A percentile compares a stretch with the other conserved stretches of the same genome.
Evolutionary conservation across 305 asterid species (phyloP).

Genomic region (Nicotiana rustica): DNA sequence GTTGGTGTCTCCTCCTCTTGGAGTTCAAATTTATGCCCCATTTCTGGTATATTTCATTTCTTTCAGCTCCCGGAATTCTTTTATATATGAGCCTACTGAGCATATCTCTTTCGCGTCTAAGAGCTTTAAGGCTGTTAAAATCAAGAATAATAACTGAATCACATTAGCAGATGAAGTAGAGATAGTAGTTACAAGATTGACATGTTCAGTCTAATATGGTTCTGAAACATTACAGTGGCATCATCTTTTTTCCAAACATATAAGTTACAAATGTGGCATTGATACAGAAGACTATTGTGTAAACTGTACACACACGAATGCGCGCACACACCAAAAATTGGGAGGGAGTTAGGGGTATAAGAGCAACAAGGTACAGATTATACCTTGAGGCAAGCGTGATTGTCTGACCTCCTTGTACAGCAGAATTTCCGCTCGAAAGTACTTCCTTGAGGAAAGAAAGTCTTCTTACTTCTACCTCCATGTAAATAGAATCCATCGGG

Average conservation of each 20-base stretch:
- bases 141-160: slow-evolving; percentile 19
- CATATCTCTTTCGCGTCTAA: slow-evolving; percentile 70
- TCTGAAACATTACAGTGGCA: background rate
- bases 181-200: slow-evolving; percentile 1
- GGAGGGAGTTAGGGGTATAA: background rate
- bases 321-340: background rate
- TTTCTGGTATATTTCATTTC: slow-evolving; percentile 55
- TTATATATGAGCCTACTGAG: slow-evolving; percentile 67
- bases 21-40: slow-evolving; percentile 70
- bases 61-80: slow-evolving; percentile 59
- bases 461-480: slow-evolving; percentile 88
- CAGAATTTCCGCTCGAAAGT: slow-evolving; percentile 64
- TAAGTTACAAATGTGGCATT: background rate
- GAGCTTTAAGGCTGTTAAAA: slow-evolving; percentile 69
- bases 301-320: background rate
- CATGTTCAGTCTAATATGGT: background rate
- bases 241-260: background rate
- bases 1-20: slow-evolving; percentile 65
- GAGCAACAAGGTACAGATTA: slow-evolving; percentile 34
- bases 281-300: background rate
- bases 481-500: slow-evolving; percentile 76
- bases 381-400: slow-evolving; percentile 82
- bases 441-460: slow-evolving; percentile 71
- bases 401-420: slow-evolving; percentile 63
- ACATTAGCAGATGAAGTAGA: slow-evolving; percentile 17